Percentiles rank a stretch among this genome's conserved stretches.
These are phyloP conservation scores for Populus hybrid DNA, from an alignment of 441 rosid species.

Conservation along the genomic window DNA sequence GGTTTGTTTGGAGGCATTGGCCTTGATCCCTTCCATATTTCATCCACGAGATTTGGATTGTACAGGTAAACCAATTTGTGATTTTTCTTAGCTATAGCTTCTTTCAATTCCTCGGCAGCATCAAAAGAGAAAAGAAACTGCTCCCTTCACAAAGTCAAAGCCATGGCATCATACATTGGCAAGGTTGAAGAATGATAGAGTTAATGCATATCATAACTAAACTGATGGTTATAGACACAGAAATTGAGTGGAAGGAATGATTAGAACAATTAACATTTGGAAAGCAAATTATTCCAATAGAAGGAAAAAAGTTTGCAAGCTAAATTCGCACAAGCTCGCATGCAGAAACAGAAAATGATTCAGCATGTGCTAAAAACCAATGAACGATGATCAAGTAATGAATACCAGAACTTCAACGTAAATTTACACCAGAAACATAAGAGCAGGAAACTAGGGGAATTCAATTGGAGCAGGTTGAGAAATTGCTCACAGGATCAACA, in stretches of 20 bases:
- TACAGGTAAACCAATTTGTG: conserved; percentile 82
- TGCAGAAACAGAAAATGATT: background rate
- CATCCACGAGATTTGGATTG: conserved; percentile 74
- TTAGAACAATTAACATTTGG: background rate
- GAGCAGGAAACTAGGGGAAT: background rate
- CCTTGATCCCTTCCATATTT: conserved; percentile 86
- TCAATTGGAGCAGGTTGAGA: conserved; percentile 28
- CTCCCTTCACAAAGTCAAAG: conserved; percentile 75
- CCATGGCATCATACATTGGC: conserved; percentile 40
- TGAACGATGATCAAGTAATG: background rate
- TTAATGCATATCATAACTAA: background rate
- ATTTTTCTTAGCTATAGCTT: conserved; percentile 67
- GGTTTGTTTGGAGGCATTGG: conserved; percentile 78
- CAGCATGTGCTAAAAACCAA: background rate
- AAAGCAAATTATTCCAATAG: background rate
- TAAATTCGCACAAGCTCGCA: background rate
- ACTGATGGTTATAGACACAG: background rate
- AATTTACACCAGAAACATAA: background rate
- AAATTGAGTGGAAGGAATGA: background rate
- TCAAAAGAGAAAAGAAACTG: conserved; percentile 97
- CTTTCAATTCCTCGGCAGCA: conserved; percentile 94
- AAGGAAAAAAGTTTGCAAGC: background rate
- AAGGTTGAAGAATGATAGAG: conserved; percentile 3
- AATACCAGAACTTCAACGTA: background rate
- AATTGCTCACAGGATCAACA: conserved; percentile 85